Evolutionary conservation across 208 protist species (phyloP).

Genomic region (Trypanosoma theileri): DNA sequence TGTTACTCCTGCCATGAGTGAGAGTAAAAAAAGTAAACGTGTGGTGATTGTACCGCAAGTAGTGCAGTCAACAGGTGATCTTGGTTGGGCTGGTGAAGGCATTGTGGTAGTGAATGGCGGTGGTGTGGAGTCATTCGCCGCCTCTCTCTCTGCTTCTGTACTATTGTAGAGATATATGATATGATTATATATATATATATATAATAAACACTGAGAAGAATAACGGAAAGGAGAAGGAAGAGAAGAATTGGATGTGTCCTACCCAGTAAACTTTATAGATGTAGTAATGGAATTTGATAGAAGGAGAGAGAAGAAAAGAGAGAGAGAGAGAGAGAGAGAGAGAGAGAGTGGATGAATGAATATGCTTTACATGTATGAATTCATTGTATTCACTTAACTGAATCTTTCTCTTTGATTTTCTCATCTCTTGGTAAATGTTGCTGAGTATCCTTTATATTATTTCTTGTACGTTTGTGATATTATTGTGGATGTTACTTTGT

Average conservation of each 20-base stretch:
- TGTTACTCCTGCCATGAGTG: not conserved
- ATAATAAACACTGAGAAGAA: not conserved
- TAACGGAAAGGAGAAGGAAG: not conserved
- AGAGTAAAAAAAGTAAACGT: slow-evolving; percentile 18
- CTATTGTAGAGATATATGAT: slow-evolving; percentile 28
- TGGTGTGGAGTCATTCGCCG: slow-evolving; percentile 40
- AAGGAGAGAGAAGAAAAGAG: slow-evolving; percentile 5
- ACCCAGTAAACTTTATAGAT: too few relatives aligned
- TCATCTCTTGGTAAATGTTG: too few relatives aligned
- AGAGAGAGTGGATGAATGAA: too few relatives aligned
- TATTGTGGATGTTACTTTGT: too few relatives aligned
- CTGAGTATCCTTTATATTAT: too few relatives aligned
- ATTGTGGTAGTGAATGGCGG: slow-evolving; percentile 37
- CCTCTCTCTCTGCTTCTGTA: slow-evolving; percentile 75
- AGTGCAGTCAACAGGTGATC: slow-evolving; percentile 37
- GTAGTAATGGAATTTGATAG: not conserved
- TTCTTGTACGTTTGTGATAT: too few relatives aligned
- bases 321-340: not conserved
- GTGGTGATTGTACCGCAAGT: slow-evolving; percentile 65
- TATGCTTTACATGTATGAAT: too few relatives aligned
- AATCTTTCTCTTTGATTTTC: too few relatives aligned
- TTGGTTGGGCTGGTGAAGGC: slow-evolving; percentile 77
- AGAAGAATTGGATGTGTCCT: too few relatives aligned
- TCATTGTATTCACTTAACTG: too few relatives aligned
- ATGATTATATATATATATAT: not conserved